Conservation (phyloP, 805 yeast genomes). For the Groenewaldozyma tartarivorans region DNA sequence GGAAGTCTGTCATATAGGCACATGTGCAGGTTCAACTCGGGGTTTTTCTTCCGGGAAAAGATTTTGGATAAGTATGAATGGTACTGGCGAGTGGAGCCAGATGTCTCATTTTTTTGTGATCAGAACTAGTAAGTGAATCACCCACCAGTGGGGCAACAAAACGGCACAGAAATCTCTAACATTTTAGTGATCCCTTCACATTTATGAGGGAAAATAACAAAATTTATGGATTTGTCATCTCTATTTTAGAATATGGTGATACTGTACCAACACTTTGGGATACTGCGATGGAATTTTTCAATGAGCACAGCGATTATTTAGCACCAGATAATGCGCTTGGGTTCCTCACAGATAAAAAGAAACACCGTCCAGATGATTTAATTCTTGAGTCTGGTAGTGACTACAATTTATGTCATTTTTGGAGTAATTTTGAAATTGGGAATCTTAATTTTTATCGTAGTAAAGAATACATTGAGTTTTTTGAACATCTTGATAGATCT, state of each 20-base stretch:
- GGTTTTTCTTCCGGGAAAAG: slow-evolving; percentile 76
- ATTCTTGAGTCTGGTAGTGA: slow-evolving; percentile 43
- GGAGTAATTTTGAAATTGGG: slow-evolving; percentile 82
- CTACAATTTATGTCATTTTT: slow-evolving; percentile 78
- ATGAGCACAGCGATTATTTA: slow-evolving; percentile 47
- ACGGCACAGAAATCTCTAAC: neutral
- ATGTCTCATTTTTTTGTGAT: slow-evolving; percentile 81
- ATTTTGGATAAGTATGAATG: slow-evolving; percentile 66
- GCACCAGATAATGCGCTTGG: slow-evolving; percentile 56
- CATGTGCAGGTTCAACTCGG: slow-evolving; percentile 94
- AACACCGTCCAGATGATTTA: slow-evolving; percentile 33
- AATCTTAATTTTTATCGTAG: slow-evolving; percentile 64
- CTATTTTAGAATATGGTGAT: slow-evolving; percentile 70
- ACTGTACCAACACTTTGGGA: slow-evolving; percentile 86
- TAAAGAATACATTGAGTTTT: slow-evolving; percentile 57
- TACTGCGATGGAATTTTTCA: slow-evolving; percentile 53
- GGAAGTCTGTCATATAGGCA: slow-evolving; percentile 64
- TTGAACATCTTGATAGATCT: slow-evolving; percentile 54
- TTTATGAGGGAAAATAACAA: slow-evolving; percentile 67
- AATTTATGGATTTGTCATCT: slow-evolving; percentile 79
- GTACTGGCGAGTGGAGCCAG: slow-evolving; percentile 95
- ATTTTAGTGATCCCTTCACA: slow-evolving; percentile 60
- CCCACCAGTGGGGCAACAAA: neutral
- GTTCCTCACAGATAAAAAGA: slow-evolving; percentile 42
- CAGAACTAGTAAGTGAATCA: slow-evolving; percentile 19